Percentiles rank a stretch among this genome's conserved stretches.
These are phyloP conservation scores for Juncus effusus DNA, from an alignment of 176 grass and related monocot genomes.

Conservation along the genomic window DNA sequence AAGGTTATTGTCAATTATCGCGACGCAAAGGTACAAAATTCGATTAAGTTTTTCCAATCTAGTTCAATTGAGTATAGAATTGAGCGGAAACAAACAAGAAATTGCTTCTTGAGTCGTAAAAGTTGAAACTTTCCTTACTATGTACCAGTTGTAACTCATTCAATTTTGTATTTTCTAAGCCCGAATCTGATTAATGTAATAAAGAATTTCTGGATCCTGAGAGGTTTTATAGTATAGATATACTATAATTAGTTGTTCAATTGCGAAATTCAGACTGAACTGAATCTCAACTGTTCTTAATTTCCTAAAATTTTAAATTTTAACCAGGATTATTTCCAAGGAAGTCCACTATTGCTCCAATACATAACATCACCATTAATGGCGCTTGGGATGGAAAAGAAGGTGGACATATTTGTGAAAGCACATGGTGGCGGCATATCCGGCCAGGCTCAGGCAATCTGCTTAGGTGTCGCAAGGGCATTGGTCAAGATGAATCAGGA, in stretches of 20 bases:
- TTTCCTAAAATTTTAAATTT: constrained; percentile 10
- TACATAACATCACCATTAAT: constrained; percentile 64
- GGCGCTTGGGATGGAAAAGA: constrained; percentile 73
- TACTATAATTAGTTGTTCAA: neutral
- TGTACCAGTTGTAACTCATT: neutral
- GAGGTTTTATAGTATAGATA: too few species aligned
- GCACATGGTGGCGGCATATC: constrained; percentile 84
- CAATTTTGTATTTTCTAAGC: constrained; percentile 11
- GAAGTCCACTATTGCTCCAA: constrained; percentile 74
- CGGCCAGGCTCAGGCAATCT: constrained; percentile 84
- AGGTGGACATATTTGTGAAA: constrained; percentile 88
- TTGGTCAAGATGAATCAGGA: constrained; percentile 73
- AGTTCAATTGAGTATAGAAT: too few species aligned
- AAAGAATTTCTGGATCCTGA: too few species aligned
- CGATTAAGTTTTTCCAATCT: too few species aligned
- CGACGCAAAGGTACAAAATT: constrained; percentile 54
- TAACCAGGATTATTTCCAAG: constrained; percentile 80
- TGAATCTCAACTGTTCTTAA: neutral
- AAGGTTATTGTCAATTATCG: constrained; percentile 94
- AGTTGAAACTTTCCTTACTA: neutral
- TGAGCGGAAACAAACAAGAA: too few species aligned
- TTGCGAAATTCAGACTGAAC: neutral
- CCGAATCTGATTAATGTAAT: too few species aligned
- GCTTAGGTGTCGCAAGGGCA: constrained; percentile 81
- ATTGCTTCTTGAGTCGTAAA: neutral